Evolutionary conservation across 306 rosid species (phyloP), one percentile per base, ranked within the genome.

Genomic region (Quercus ilex): DNA sequence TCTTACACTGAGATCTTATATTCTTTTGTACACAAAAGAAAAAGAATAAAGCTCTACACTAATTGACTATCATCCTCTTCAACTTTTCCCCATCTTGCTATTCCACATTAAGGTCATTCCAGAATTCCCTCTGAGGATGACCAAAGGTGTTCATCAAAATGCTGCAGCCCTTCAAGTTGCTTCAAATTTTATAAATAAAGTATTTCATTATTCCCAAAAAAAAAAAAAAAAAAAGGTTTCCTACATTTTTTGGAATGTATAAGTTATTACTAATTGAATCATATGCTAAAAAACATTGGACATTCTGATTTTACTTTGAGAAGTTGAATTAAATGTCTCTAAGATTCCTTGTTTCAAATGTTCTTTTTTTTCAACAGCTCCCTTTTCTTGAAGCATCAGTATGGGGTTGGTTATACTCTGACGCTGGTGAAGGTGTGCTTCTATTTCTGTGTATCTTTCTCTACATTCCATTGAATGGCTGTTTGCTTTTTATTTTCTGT

Each of bases 391-490:
- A 94, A 94, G 93, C 99, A 90, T 85, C 93, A 91, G 55, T 94
- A 91, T 53, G 99, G 99, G 74, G 99, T 94, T 74, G 99, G 99
- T 71, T 94, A 94, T 87, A 94, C 97, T 76, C 87, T 94, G 51
- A 94, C 99, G 67, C 86, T 94, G 73, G 99, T 90, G 76, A 94
- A 94, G 97, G 97, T 92, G 72, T 85, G 85, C 25, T 82, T 82
- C 80, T 57, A 15, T 69, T 68, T 79, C 53, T 63, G 26, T 71
- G 51, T 17, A 64, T 70, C 79, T 70, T 81, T 77, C 71, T 58
- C 79, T 17, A 65, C 70, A 79, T 79, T 62, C 80, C 56, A 80
- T 33, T 57, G 6, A 53, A 70, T 81, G 69, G 38, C 43, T 69
- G 77, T 31, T 69, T 69, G 70, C 74, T 78, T 68, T 41, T 49